Conservation (phyloP, 2,329 filamentous ascomycete genomes). For the Aspergillus aculeatinus region DNA sequence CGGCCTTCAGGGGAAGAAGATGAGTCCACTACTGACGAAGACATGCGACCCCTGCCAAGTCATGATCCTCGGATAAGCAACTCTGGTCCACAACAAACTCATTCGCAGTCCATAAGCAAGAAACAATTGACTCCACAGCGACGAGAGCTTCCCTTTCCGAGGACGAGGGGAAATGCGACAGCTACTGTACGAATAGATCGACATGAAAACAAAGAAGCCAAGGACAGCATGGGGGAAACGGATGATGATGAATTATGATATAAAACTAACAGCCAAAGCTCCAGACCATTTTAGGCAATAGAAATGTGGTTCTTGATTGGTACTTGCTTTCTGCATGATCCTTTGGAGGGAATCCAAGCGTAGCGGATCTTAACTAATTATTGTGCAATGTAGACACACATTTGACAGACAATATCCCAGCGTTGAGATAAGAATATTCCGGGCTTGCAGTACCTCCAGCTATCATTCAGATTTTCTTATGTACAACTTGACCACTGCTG, state of each 20-base stretch:
- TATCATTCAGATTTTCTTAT: slow-evolving; percentile 32
- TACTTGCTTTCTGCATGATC: neutral
- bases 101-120: slow-evolving; percentile 12
- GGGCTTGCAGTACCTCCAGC: slow-evolving; percentile 14
- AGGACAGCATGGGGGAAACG: slow-evolving; percentile 35
- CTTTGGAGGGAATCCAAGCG: neutral
- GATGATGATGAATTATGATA: slow-evolving; percentile 45
- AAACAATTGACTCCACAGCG: slow-evolving; percentile 36
- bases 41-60: slow-evolving; percentile 7
- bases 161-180: slow-evolving; percentile 16
- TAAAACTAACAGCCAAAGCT: neutral
- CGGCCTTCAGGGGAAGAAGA: slow-evolving; percentile 36
- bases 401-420: too few species aligned
- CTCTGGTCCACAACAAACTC: neutral
- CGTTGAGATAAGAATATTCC: slow-evolving; percentile 8
- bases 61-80: slow-evolving; percentile 2
- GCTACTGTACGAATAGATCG: neutral
- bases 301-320: neutral
- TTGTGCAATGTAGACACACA: too few species aligned
- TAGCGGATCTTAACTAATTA: too few species aligned
- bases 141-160: slow-evolving; percentile 44
- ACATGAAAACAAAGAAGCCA: slow-evolving; percentile 17
- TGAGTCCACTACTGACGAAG: slow-evolving; percentile 33
- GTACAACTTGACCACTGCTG: slow-evolving; percentile 35
- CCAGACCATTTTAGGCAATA: neutral